These are phyloP conservation scores for Dimocarpus longan DNA, from an alignment of 345 rosid genomes.

Conservation along the genomic window DNA sequence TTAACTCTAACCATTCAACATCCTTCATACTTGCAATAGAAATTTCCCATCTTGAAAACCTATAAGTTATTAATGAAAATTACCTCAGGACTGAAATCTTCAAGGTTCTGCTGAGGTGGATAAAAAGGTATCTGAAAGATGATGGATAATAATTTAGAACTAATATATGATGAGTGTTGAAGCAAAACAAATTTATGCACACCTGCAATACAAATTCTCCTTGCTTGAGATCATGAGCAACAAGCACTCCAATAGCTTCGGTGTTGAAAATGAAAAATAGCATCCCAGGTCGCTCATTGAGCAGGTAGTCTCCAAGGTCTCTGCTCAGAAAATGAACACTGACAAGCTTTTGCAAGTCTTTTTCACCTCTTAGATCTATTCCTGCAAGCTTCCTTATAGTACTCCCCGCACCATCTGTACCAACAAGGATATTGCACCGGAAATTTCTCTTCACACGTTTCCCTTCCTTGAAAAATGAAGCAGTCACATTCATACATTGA, in stretches of 20 bases:
- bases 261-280: constrained; percentile 88
- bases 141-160: constrained; percentile 18
- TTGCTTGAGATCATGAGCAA: constrained; percentile 89
- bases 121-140: constrained; percentile 75
- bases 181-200: constrained; percentile 14
- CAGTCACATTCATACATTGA: constrained; percentile 54
- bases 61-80: constrained; percentile 19
- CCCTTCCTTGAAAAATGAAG: constrained; percentile 56
- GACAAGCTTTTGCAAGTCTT: constrained; percentile 83
- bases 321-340: constrained; percentile 88
- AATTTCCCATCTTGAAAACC: constrained; percentile 1
- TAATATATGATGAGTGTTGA: not conserved
- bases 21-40: not conserved
- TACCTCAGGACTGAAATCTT: constrained; percentile 79
- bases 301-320: constrained; percentile 72
- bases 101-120: constrained; percentile 89
- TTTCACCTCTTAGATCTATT: constrained; percentile 70
- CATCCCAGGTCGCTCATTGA: constrained; percentile 81
- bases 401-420: constrained; percentile 93
- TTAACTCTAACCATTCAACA: not conserved
- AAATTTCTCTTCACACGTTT: constrained; percentile 49
- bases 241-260: constrained; percentile 86
- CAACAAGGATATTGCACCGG: constrained; percentile 67
- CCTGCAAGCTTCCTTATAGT: constrained; percentile 63
- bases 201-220: constrained; percentile 98